These are phyloP conservation scores for Bifiguratus adelaidae DNA, from an alignment of 192 early-diverging fungal species.

Conservation along the genomic window DNA sequence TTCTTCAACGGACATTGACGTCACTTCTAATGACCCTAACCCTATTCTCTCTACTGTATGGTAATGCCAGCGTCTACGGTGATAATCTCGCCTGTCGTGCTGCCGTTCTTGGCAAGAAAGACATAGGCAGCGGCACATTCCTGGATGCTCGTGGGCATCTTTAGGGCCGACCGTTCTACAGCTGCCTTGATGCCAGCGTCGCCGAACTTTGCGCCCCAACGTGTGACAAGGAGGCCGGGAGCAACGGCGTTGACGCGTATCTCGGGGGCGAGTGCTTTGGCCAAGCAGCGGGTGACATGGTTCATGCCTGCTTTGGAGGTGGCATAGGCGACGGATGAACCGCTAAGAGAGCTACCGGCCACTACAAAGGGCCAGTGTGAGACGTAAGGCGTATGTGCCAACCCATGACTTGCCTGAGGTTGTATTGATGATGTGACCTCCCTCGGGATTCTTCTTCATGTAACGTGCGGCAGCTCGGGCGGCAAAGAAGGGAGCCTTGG, in stretches of 20 bases:
- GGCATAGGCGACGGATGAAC: conserved; percentile 6
- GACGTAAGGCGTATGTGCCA: background rate
- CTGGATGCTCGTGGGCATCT: conserved; percentile 2
- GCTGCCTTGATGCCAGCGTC: background rate
- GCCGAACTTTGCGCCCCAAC: conserved; percentile 1
- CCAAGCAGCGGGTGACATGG: conserved; percentile 3
- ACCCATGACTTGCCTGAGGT: conserved; percentile 2
- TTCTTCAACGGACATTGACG: too few species aligned
- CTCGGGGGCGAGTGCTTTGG: background rate
- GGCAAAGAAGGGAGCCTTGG: conserved; percentile 5
- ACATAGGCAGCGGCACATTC: conserved; percentile 6
- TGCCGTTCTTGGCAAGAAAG: conserved; percentile 3
- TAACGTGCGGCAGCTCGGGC: conserved; percentile 4
- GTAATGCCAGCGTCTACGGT: conserved; percentile 8
- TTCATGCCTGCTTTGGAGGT: conserved; percentile 7
- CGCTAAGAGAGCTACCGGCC: background rate
- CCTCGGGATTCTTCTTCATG: conserved; percentile 5
- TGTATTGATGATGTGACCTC: conserved; percentile 5
- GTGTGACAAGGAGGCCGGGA: conserved; percentile 7
- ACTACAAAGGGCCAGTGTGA: background rate
- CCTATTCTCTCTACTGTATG: background rate
- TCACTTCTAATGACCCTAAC: too few species aligned
- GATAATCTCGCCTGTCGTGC: conserved; percentile 6
- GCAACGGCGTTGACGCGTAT: conserved; percentile 8
- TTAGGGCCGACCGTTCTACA: background rate